These are phyloP conservation scores for Ilyonectria robusta DNA, from an alignment of 2,329 filamentous ascomycete genomes.

Conservation along the genomic window DNA sequence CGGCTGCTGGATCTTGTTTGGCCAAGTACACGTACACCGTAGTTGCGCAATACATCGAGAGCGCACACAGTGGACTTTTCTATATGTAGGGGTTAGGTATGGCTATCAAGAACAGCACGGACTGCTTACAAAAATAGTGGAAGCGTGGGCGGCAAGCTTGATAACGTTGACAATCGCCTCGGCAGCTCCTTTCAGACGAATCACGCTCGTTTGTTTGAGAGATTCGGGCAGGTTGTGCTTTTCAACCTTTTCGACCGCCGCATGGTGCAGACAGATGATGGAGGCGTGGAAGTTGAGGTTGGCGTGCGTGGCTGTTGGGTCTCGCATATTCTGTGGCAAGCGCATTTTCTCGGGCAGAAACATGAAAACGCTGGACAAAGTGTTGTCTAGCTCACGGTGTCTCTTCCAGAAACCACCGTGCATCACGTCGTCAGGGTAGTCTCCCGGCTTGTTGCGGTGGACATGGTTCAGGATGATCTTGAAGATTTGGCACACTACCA, in stretches of 20 bases:
- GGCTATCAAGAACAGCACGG: not conserved
- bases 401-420: constrained; percentile 88
- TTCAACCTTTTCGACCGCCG: constrained; percentile 86
- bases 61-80: constrained; percentile 64
- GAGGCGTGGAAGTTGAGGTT: constrained; percentile 93
- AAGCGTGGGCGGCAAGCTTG: constrained; percentile 81
- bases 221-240: constrained; percentile 75
- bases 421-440: constrained; percentile 80
- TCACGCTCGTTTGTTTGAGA: constrained; percentile 79
- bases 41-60: constrained; percentile 88
- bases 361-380: constrained; percentile 82
- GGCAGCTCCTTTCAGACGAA: constrained; percentile 83
- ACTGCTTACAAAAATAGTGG: constrained; percentile 73
- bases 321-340: constrained; percentile 76
- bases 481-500: constrained; percentile 84
- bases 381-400: constrained; percentile 86
- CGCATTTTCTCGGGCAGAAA: constrained; percentile 82
- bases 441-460: constrained; percentile 78
- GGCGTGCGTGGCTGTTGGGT: constrained; percentile 82
- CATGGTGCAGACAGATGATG: constrained; percentile 90
- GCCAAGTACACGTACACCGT: constrained; percentile 87
- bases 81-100: constrained; percentile 27
- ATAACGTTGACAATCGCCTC: constrained; percentile 89
- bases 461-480: constrained; percentile 86
- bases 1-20: constrained; percentile 74